Evolutionary conservation across 1,284 basidiomycete species (phyloP), one percentile per base, ranked within the genome.

Genomic region (Trichosporon sp.): DNA sequence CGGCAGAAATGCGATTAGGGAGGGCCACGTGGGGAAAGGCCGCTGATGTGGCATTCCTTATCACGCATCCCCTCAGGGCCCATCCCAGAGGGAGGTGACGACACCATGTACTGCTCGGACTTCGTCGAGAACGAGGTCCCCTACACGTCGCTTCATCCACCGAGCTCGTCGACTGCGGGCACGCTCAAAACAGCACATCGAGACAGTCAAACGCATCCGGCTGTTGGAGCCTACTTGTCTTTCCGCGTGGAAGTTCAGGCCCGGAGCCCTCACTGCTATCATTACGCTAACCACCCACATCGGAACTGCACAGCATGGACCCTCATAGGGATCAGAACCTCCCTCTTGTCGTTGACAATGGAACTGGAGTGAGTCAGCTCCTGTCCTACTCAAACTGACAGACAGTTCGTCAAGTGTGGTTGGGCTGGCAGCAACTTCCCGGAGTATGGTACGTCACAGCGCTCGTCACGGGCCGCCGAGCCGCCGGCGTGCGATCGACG

Each of bases 341-440:
- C 57, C 95, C 95, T 56, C 83, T 98, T 69, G 94, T 98, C 62
- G 92, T 98, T 60, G 95, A 98, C 79, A 97, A 97, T 73, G 95
- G 95, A 79, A 98, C 95, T 59, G 95, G 95, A 67, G 94, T 95
- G 82, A 80, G 91, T 81, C 68, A 3, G n/a, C 8, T 14, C 6
- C 2, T 19, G 3, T 8, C 13, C 3, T 5, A 31, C 27, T 1
- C 8, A 56, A 25, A 6, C 57, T 46, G 21, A 25, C 60, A 16
- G 21, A 4, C 81, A 95, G 92, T 96, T 95, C 78, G 95, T 99
- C 75, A 99, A 98, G 86, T 94, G 95, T 56, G 95, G 95, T 65
- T 99, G 92, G 78, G 95, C 94, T 65, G 96, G 94, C 68, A 94
- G 92, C 72, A 96, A 99, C 84, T 99, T 99, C 80, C 96, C 96